phyloP scores from a whole-genome alignment of 2,329 filamentous ascomycete genomes.

The Penicillium freii region DNA sequence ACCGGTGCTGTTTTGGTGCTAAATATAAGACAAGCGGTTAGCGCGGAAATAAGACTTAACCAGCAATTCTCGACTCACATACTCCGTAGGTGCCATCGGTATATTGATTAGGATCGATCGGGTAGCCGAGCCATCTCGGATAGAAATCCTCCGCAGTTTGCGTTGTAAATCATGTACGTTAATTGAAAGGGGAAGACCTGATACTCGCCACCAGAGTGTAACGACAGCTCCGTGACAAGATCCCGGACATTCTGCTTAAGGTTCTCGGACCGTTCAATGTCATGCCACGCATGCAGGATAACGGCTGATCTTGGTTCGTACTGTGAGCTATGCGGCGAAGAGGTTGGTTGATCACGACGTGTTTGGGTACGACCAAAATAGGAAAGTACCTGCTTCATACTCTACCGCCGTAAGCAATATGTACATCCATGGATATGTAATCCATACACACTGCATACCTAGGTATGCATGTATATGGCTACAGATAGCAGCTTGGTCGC shows the following conservation, averaged over 20 bases:
- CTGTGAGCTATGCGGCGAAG: constrained; percentile 2
- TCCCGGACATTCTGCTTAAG: not conserved
- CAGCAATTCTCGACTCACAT: not conserved
- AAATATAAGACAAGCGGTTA: not conserved
- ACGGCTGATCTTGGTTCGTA: constrained; percentile 2
- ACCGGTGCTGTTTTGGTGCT: not conserved
- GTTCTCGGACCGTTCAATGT: not conserved
- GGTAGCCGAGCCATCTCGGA: not conserved
- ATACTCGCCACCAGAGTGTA: too few species aligned
- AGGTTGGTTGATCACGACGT: too few species aligned
- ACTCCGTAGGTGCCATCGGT: not conserved
- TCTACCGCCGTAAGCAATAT: too few species aligned
- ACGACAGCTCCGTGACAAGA: too few species aligned
- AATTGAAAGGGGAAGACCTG: not conserved
- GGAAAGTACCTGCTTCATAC: too few species aligned
- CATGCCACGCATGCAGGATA: not conserved
- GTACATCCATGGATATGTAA: too few species aligned
- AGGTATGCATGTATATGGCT: too few species aligned
- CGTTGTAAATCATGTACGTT: not conserved
- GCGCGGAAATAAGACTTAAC: not conserved
- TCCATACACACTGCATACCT: too few species aligned
- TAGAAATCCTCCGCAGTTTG: not conserved
- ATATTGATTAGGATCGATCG: not conserved
- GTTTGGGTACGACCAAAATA: too few species aligned
- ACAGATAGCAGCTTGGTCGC: too few species aligned